Base-by-base conservation (phyloP, 1,284 basidiomycete genomes). In the Cryptococcus sp. region DNA sequence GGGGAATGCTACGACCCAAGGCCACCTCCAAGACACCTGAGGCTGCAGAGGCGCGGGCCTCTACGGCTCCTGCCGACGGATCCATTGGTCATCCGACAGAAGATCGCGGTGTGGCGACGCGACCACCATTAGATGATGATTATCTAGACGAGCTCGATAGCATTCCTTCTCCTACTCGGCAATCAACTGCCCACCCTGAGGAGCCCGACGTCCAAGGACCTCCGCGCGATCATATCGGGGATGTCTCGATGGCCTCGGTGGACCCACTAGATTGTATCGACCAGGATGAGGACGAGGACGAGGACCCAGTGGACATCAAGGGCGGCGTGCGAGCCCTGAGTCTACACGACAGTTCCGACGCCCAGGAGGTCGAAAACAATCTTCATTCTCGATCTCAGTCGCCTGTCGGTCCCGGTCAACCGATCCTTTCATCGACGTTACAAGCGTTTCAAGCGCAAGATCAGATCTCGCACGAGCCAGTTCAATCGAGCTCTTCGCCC, bases 1-100 rank as follows among this genome's bases (percentile, higher is more conserved):
- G 84, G 52, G 71, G 74, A 3, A 68, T 81, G 8, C 67, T 82
- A 20, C 82, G 83, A 7, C 81, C 47, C 5, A 38, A 15, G 42
- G 42, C 22, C 7, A n/a, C 42, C 42, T 19, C 31, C 31, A 35
- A 35, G 31, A 35, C 31, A 8, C 31, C 31, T 13, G 31, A 35
- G 8, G 31, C 5, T 10, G 8, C 31, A 10, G 31, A 35, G 31
- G 31, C 31, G 13, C 31, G 5, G 13, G 31, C 13, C 31, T 5
- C 31, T 13, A 10, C 8, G 31, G 31, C 31, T 35, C 10, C 31
- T 13, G 31, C 31, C 8, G 10, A 35, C 8, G 31, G 7, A 8
- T 35, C 31, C 7, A 35, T 5, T 35, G 31, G 13, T 35, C 31
- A 13, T 35, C 25, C 25, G 31, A 4, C 22, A 2, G 42, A 45